Evolutionary conservation across 179 eudicot genomes (phyloP), one percentile per base, ranked within the genome.

Genomic region (Heliamphora pulchella): DNA sequence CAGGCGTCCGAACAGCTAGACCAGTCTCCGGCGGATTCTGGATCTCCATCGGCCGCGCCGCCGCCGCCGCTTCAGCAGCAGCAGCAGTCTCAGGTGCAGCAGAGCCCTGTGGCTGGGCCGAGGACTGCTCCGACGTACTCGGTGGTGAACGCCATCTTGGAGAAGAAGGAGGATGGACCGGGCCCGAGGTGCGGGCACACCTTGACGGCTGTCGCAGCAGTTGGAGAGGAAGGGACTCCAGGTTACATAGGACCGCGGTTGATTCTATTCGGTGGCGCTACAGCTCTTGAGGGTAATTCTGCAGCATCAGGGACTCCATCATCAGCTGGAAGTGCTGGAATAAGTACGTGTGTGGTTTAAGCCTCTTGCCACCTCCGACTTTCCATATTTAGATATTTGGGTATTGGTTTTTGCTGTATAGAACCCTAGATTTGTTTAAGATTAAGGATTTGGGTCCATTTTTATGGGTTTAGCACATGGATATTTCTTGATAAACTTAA

Each of bases 151-250:
- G 98, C 98, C 1, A 70, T 94, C 2, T 69, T 93, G 5, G 98
- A 95, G 83, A 92, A 91, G 91, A 86, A 91, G 77, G 99, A 94
- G 74, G 99, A 92, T 41, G 98, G 98, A 47, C 94, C 99, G 2
- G 99, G 99, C 11, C 98, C 98, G 22, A 64, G 99, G 80, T 96
- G 99, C 48, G 99, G 99, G 0, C 99, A 96, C 74, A 96, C 98
- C 15, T 81, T 96, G 84, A 94, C 99, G 48, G 93, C 99, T 2
- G 97, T 96, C 2, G 91, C 96, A 1, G 91, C 97, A 0, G 93
- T 92, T 13, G 97, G 97, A 58, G 94, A 90, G 87, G 98, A 96
- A 77, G 98, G 98, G 3, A 80, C 76, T 17, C 81, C 91, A 0
- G 92, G 90, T 22, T 91, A 91, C 78, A 86, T 93, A 82, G 98